A percentile compares a stretch with the other conserved stretches of the same genome.
Evolutionary conservation across 257 asterid species (phyloP).

Genomic region (Hygrophila difformis): DNA sequence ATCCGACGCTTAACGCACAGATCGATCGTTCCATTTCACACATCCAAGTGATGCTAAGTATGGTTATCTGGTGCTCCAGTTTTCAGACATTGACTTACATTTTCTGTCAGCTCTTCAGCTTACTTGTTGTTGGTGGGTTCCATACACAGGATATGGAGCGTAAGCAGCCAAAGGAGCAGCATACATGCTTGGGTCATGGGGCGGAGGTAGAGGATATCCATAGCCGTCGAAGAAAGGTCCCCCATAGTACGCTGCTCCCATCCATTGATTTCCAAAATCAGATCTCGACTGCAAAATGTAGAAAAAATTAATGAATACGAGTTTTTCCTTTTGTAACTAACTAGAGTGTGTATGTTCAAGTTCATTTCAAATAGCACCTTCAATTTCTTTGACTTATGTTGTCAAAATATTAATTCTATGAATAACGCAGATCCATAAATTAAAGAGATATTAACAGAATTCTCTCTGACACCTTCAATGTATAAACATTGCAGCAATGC

Average conservation of each 20-base stretch:
- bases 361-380: not conserved
- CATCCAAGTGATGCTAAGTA: not conserved
- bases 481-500: not conserved
- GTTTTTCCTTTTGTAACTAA: not conserved
- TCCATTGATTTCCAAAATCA: slow-evolving; percentile 77
- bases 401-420: not conserved
- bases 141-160: slow-evolving; percentile 75
- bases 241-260: slow-evolving; percentile 70
- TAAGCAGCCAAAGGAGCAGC: slow-evolving; percentile 52
- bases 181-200: slow-evolving; percentile 74
- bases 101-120: slow-evolving; percentile 31
- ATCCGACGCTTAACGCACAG: not conserved
- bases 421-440: not conserved
- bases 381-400: not conserved
- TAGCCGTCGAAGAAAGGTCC: slow-evolving; percentile 74
- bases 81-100: not conserved
- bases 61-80: not conserved
- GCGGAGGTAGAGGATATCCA: slow-evolving; percentile 62
- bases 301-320: not conserved
- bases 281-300: slow-evolving; percentile 42
- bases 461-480: not conserved
- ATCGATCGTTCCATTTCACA: not conserved
- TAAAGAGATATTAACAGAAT: not conserved
- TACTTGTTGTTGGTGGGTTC: slow-evolving; percentile 87
- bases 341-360: too few species aligned